Percentiles rank a stretch among this genome's conserved stretches.
Conservation (phyloP, 306 rosid species). For the Cicer cuneatum region DNA sequence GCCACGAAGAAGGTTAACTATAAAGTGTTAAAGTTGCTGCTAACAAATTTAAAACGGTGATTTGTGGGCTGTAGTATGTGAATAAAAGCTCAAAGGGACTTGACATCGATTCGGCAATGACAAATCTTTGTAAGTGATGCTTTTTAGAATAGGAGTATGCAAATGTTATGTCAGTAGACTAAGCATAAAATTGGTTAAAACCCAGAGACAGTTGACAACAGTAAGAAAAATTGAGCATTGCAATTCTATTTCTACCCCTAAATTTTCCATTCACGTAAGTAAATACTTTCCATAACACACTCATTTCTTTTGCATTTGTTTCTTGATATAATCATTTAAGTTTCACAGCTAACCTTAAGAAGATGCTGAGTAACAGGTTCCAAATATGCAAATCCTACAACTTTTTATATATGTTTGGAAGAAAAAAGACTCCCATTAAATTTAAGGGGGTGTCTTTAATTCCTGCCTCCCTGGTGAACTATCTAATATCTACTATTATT, state of each 20-base stretch:
- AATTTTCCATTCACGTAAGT: background rate
- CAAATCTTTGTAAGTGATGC: background rate
- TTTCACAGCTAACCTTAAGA: constrained; percentile 9
- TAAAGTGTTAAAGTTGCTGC: background rate
- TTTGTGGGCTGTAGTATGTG: background rate
- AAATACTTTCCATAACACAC: constrained; percentile 9
- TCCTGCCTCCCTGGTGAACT: background rate
- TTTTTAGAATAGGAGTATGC: background rate
- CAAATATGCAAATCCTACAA: background rate
- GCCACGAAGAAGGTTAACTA: background rate
- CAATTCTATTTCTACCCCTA: constrained; percentile 6
- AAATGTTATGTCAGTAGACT: background rate
- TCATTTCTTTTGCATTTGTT: constrained; percentile 17
- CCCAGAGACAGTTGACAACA: background rate
- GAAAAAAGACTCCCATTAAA: background rate
- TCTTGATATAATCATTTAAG: background rate
- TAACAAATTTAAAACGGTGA: background rate
- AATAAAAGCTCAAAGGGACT: background rate
- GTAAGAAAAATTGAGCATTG: background rate
- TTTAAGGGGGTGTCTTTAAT: constrained; percentile 3
- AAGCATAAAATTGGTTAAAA: background rate
- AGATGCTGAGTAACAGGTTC: background rate
- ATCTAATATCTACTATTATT: background rate
- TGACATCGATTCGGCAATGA: background rate
- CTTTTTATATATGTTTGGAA: too few relatives aligned